These are phyloP conservation scores for Piper longum DNA, from an alignment of 164 flowering plant genomes.

Conservation along the genomic window DNA sequence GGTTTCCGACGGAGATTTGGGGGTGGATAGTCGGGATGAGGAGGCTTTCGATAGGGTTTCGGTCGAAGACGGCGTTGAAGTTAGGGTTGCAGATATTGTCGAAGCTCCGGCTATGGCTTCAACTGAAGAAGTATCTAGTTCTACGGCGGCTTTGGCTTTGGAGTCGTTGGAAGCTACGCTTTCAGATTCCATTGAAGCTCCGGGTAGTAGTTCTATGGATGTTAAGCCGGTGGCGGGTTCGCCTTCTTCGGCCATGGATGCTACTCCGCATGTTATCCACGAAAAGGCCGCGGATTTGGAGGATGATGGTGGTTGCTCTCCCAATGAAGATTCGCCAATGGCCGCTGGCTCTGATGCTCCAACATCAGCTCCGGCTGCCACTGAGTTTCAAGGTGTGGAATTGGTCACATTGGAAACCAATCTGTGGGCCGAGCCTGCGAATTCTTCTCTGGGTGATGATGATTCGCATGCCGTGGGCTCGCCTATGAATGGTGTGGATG, in stretches of 20 bases:
- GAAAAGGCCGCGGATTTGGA: neutral
- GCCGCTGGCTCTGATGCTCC: neutral
- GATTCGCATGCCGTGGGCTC: neutral
- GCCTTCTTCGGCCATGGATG: neutral
- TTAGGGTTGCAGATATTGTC: neutral
- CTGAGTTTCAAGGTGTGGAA: neutral
- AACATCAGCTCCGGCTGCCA: neutral
- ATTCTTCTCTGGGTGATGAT: neutral
- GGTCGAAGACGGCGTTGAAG: neutral
- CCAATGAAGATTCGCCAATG: neutral
- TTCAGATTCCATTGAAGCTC: neutral
- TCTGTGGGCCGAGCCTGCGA: neutral
- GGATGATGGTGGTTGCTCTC: neutral
- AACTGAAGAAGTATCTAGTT: too few species aligned
- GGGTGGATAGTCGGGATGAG: neutral
- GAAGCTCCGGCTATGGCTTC: neutral
- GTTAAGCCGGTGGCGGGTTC: too few species aligned
- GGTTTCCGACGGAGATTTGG: neutral
- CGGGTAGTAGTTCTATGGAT: too few species aligned
- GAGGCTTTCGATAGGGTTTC: neutral
- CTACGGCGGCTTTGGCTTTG: too few species aligned
- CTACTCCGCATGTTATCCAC: neutral
- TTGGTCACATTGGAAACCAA: neutral
- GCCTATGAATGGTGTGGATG: neutral
- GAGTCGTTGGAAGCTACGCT: neutral